Evolutionary conservation across 306 rosid species (phyloP), one percentile per base, ranked within the genome.

Genomic region (Prunus padus): DNA sequence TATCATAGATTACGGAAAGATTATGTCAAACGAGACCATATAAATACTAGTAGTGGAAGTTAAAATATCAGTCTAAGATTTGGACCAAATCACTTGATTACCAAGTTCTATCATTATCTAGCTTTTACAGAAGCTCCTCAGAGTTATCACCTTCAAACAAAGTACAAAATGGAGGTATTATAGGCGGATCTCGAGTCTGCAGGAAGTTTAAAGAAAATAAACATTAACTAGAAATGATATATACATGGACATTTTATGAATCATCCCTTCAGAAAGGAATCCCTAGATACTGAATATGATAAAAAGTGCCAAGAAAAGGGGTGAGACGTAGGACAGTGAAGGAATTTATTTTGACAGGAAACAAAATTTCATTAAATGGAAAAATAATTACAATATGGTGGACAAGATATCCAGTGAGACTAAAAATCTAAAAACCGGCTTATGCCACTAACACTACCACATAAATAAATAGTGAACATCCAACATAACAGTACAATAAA

Each of bases 101-200:
- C n/a, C n/a, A 50, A 5, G 55, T 50, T 54, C 23, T n/a, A 8
- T 54, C 59, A 54, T 19, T 54, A 54, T 6, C 42, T 52, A 52
- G 20, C 59, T 7, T 15, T 18, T 51, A 51, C 56, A 0, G 56
- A 51, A 28, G 23, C 11, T 20, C 16, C 26, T 28, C 44, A 49
- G 73, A 69, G 50, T 69, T 30, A 42, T 51, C 74, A 70, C 74
- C 74, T 70, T 70, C 63, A 70, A 70, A 70, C 63, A 70, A 70
- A 70, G 62, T 52, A 31, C 47, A 70, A 16, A 70, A 51, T n/a
- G 63, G 47, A 52, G 74, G 74, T 51, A 70, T 28, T 70, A 70
- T 30, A 19, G 74, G 74, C 1, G 74, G 74, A 51, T 70, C 49
- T 51, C 49, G 74, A 70, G 74, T 70, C 74, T 70, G 63, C 63